Evolutionary conservation across 176 grass and related monocot species (phyloP).

Genomic region (Cenchrus americanus): DNA sequence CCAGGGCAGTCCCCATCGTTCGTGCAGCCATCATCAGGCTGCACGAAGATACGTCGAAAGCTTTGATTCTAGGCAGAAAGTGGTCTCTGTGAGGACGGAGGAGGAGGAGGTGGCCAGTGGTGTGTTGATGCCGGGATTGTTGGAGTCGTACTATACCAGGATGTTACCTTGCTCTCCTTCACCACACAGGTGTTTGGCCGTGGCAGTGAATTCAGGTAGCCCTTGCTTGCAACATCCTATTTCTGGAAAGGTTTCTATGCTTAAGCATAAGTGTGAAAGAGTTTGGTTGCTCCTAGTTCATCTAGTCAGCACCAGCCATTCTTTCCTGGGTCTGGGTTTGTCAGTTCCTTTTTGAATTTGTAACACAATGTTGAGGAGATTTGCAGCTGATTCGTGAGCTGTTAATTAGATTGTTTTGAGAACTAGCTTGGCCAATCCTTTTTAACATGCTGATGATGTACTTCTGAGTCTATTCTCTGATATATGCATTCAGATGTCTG

Average conservation of each 20-base stretch:
- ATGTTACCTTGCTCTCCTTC: neutral
- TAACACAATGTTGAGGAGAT: neutral
- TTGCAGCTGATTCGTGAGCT: neutral
- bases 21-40: slow-evolving; percentile 4
- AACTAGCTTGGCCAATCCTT: neutral
- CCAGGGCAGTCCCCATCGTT: neutral
- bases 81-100: neutral
- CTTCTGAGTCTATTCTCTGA: no score
- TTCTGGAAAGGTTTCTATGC: slow-evolving; percentile 23
- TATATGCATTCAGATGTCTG: no score
- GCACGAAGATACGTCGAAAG: neutral
- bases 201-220: slow-evolving; percentile 7
- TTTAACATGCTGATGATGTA: neutral
- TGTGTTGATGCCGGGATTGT: slow-evolving; percentile 8
- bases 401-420: neutral
- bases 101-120: neutral
- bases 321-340: neutral
- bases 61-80: neutral
- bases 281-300: neutral
- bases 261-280: neutral
- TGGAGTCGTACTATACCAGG: slow-evolving; percentile 26
- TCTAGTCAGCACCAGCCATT: neutral
- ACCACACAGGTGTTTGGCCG: slow-evolving; percentile 33
- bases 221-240: slow-evolving; percentile 41
- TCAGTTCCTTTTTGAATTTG: neutral